Conservation (phyloP, 176 grass and related monocot genomes). For the Bonia amplexicaulis region DNA sequence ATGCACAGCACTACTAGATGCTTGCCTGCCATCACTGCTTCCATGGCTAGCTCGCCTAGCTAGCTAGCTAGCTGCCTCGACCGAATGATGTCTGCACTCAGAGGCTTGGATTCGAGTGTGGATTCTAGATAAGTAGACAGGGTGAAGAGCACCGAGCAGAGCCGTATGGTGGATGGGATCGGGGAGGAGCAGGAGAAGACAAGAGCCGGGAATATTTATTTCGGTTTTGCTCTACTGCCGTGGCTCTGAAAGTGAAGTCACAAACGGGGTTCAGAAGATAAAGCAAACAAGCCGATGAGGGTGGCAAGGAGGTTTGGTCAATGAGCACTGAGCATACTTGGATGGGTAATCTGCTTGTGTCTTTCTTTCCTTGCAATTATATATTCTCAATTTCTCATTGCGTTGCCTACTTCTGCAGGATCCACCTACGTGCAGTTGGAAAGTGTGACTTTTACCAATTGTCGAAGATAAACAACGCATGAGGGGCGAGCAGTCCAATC, state of each 20-base stretch:
- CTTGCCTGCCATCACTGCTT: neutral
- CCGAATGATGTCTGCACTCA: neutral
- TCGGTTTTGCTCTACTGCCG: neutral
- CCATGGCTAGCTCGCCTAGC: neutral
- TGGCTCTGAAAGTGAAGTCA: neutral
- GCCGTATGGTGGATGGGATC: neutral
- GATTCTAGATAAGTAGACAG: neutral
- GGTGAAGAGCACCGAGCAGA: neutral
- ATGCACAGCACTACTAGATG: neutral
- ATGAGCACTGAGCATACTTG: neutral
- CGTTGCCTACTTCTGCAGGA: neutral
- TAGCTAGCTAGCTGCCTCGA: neutral
- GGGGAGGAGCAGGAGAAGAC: conserved; percentile 22
- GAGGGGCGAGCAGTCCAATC: neutral
- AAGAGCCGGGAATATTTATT: neutral
- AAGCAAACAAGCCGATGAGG: neutral
- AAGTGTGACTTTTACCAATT: neutral
- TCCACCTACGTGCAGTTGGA: conserved; percentile 1
- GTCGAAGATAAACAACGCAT: neutral
- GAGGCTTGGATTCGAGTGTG: neutral
- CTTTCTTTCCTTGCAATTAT: neutral
- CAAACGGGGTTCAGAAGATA: neutral
- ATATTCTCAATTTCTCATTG: neutral
- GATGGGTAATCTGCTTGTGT: too few species aligned
- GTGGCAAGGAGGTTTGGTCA: conserved; percentile 24